phyloP scores from a whole-genome alignment of 441 rosid species.

The Biscutella auriculata region DNA sequence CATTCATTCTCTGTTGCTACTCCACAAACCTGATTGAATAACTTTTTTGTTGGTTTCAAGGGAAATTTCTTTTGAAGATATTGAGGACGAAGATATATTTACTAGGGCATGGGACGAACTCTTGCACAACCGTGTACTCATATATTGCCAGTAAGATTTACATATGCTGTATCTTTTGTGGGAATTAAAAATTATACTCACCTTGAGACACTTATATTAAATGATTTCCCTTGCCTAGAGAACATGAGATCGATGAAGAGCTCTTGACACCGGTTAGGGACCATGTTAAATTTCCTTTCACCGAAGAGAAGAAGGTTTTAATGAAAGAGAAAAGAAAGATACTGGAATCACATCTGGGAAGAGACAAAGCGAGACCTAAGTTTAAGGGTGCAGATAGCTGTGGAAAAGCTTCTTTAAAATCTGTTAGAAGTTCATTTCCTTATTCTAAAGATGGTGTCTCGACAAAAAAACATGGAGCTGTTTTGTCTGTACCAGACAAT shows the following conservation, averaged over 20 bases:
- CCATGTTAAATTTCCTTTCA: slow-evolving; percentile 59
- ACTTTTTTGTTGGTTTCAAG: slow-evolving; percentile 22
- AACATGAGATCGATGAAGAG: slow-evolving; percentile 57
- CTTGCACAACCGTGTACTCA: slow-evolving; percentile 57
- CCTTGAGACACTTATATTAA: slow-evolving; percentile 14
- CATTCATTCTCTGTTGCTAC: background rate
- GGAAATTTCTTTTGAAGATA: slow-evolving; percentile 40
- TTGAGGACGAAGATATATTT: slow-evolving; percentile 30
- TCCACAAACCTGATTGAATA: background rate
- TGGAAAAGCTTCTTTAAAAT: slow-evolving; percentile 24
- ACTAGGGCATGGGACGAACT: slow-evolving; percentile 79
- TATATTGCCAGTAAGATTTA: slow-evolving; percentile 74
- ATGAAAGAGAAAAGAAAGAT: slow-evolving; percentile 23
- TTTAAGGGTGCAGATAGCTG: slow-evolving; percentile 24
- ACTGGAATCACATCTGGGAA: slow-evolving; percentile 23
- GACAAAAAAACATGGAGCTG: slow-evolving; percentile 25
- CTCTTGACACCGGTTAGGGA: slow-evolving; percentile 71
- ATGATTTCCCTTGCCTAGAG: slow-evolving; percentile 30
- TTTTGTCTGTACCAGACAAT: slow-evolving; percentile 24
- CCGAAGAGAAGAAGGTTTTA: slow-evolving; percentile 24
- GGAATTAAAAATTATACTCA: background rate
- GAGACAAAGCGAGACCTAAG: slow-evolving; percentile 25
- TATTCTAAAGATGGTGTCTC: slow-evolving; percentile 24
- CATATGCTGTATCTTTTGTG: background rate
- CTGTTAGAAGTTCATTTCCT: slow-evolving; percentile 21